Evolutionary conservation across 257 asterid species (phyloP).

Genomic region (Coffea eugenioides): DNA sequence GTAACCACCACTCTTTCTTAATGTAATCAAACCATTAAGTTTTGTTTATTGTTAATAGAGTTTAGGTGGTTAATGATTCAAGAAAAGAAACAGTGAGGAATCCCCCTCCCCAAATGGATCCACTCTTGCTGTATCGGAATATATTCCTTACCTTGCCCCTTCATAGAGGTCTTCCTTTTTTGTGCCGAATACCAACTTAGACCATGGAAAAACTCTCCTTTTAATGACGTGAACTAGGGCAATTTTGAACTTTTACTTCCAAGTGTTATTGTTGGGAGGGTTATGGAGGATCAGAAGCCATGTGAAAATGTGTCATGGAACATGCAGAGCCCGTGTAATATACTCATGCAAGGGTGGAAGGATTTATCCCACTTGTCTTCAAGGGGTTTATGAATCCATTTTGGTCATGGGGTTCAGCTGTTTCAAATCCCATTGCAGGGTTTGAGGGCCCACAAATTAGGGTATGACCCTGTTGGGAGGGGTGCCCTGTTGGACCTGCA

Average conservation of each 20-base stretch:
- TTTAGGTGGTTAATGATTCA: constrained; percentile 3
- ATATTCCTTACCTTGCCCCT: constrained; percentile 41
- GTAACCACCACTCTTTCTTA: constrained; percentile 7
- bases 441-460: constrained; percentile 22
- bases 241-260: constrained; percentile 9
- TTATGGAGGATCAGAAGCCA: constrained; percentile 40
- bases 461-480: constrained; percentile 26
- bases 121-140: constrained; percentile 19
- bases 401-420: constrained; percentile 28
- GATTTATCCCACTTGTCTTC: constrained; percentile 28
- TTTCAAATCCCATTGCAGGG: not conserved
- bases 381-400: constrained; percentile 14
- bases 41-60: not conserved
- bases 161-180: constrained; percentile 23
- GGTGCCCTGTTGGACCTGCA: constrained; percentile 39
- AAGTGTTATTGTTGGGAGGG: constrained; percentile 9
- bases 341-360: constrained; percentile 35
- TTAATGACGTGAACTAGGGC: constrained; percentile 16
- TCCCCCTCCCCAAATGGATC: constrained; percentile 18
- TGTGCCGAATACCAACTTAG: constrained; percentile 6
- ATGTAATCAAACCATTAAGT: not conserved
- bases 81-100: constrained; percentile 51
- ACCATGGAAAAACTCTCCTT: constrained; percentile 11
- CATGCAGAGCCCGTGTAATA: constrained; percentile 54
- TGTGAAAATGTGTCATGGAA: constrained; percentile 55